Evolutionary conservation across 2,329 filamentous ascomycete genomes (phyloP).

Genomic region (Fusarium tricinctum): DNA sequence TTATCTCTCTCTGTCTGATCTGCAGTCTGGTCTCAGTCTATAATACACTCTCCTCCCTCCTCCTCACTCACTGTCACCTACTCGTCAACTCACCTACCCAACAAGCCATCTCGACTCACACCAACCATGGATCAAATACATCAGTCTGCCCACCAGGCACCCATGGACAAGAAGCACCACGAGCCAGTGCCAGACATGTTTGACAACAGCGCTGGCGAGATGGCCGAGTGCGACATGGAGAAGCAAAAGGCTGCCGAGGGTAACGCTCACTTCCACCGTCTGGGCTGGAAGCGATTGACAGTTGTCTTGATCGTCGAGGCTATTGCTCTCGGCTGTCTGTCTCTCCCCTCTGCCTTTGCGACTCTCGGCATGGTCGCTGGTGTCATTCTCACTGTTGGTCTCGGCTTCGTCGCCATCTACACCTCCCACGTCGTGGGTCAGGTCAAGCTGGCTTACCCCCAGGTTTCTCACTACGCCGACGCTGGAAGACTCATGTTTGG

Average conservation of each 20-base stretch:
- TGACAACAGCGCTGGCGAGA: slow-evolving; percentile 51
- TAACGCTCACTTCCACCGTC: slow-evolving; percentile 64
- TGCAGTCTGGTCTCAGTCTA: slow-evolving; percentile 11
- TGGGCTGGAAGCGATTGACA: slow-evolving; percentile 70
- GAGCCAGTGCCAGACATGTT: slow-evolving; percentile 46
- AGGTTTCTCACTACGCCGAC: slow-evolving; percentile 76
- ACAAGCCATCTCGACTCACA: not conserved
- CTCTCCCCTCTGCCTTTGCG: slow-evolving; percentile 66
- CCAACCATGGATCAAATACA: slow-evolving; percentile 41
- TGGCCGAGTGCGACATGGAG: slow-evolving; percentile 62
- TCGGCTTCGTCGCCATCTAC: slow-evolving; percentile 64
- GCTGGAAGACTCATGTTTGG: slow-evolving; percentile 74
- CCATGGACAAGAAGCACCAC: slow-evolving; percentile 26
- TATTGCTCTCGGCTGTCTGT: slow-evolving; percentile 67
- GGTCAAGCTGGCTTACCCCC: slow-evolving; percentile 65
- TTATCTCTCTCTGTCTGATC: slow-evolving; percentile 29
- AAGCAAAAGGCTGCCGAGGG: slow-evolving; percentile 62
- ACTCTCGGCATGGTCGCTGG: slow-evolving; percentile 68
- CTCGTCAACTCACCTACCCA: not conserved
- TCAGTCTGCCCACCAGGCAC: slow-evolving; percentile 16
- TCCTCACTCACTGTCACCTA: not conserved
- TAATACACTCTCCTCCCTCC: not conserved
- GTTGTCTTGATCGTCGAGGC: slow-evolving; percentile 70
- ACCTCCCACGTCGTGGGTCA: slow-evolving; percentile 63
- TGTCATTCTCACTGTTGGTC: slow-evolving; percentile 58